Evolutionary conservation across 163 green algal species (phyloP), one percentile per base, ranked within the genome.

Genomic region (Scenedesmus sp.): DNA sequence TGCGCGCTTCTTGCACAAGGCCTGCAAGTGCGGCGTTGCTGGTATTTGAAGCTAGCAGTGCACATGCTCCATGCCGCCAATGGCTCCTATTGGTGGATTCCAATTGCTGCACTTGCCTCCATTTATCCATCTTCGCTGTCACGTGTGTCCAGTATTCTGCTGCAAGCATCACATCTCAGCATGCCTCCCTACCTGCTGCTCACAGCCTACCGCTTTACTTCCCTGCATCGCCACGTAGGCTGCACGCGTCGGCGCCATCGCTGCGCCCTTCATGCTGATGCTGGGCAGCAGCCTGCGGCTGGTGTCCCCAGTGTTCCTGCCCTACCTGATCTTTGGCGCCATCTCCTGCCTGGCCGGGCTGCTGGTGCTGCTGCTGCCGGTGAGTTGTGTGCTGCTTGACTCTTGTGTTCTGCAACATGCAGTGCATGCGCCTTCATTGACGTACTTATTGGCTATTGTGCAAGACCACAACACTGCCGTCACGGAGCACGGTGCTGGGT

Each of bases 261-360:
- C 88, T 20, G 88, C 88, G 9, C 88, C 88, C 34, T 88, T 92
- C 79, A 34, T 92, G 62, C 79, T 92, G 23, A 88, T 92, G 88
- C 13, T 79, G 56, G 88, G 76, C 88, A 88, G 60, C 60, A 54
- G 6, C n/a, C 7, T 46, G 8, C 59, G 10, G 46, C 2, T 70
- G 2, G 64, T n/a, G 7, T 52, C 13, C 26, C 84, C 9, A 7
- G n/a, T 82, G 15, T 92, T 92, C 74, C 60, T 92, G 79, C 88
- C 88, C 2, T 88, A 76, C 34, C 13, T 83, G n/a, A 16, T 92
- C 13, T 88, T 84, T 74, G 79, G 76, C 3, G 26, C 10, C 2
- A 10, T 83, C 20, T 62, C 88, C 3, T 6, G 52, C 18, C 59
- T 83, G 79, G 88, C 60, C 2, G 88, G 88, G 6, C 46, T 66